These are phyloP conservation scores for Salvia rosmarinus DNA, from an alignment of 257 asterid genomes.

Conservation along the genomic window DNA sequence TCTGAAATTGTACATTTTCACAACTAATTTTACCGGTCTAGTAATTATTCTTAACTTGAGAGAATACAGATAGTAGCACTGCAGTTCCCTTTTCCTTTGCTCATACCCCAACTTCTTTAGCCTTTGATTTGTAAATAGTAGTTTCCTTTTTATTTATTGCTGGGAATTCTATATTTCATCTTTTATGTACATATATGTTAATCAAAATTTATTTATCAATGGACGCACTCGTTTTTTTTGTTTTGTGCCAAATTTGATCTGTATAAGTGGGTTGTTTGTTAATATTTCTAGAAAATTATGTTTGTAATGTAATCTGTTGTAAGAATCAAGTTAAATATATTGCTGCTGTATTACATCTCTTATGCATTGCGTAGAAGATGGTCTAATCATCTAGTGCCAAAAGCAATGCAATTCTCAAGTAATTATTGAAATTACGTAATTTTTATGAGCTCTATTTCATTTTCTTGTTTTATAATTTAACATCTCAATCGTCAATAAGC, in stretches of 20 bases:
- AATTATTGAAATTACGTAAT: too few relatives aligned
- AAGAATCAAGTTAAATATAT: too few relatives aligned
- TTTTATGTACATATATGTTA: slow-evolving; percentile 29
- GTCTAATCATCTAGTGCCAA: too few relatives aligned
- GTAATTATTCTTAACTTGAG: slow-evolving; percentile 18
- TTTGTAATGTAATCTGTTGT: too few relatives aligned
- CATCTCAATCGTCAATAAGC: too few relatives aligned
- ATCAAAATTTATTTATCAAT: background rate
- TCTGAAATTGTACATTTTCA: slow-evolving; percentile 50
- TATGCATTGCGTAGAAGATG: too few relatives aligned
- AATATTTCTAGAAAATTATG: too few relatives aligned
- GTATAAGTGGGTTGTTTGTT: too few relatives aligned
- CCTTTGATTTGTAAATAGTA: slow-evolving; percentile 36
- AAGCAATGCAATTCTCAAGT: too few relatives aligned
- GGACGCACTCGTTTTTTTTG: background rate
- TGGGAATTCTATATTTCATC: slow-evolving; percentile 15
- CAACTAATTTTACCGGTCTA: slow-evolving; percentile 38
- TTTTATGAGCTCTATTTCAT: too few relatives aligned
- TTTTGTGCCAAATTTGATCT: background rate
- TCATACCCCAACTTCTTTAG: background rate
- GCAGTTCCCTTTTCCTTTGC: background rate
- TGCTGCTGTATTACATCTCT: too few relatives aligned
- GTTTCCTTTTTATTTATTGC: background rate
- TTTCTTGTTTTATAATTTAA: too few relatives aligned
- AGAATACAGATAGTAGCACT: slow-evolving; percentile 28